Evolutionary conservation across 1,284 basidiomycete genomes (phyloP).

Genomic region (Ganoderma multipileum): DNA sequence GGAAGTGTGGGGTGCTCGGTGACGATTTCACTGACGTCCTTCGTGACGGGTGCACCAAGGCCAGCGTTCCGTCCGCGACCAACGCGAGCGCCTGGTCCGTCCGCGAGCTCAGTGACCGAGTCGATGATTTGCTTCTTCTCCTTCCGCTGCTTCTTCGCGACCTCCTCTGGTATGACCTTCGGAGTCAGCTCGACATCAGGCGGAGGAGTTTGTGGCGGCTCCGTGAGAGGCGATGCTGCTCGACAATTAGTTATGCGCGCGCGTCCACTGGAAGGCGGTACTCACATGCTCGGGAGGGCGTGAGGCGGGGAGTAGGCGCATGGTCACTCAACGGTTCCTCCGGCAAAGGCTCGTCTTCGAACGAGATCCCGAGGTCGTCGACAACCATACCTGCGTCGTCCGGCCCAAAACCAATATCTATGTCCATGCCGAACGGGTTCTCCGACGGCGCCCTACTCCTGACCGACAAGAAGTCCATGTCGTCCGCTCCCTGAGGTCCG

Average conservation of each 20-base stretch:
- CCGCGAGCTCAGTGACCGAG: conserved; percentile 82
- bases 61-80: conserved; percentile 63
- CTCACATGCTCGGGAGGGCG: conserved; percentile 76
- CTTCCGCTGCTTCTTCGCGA: conserved; percentile 51
- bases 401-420: conserved; percentile 66
- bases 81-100: conserved; percentile 63
- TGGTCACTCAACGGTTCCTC: conserved; percentile 38
- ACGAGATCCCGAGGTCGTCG: conserved; percentile 78
- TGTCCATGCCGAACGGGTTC: conserved; percentile 64
- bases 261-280: not conserved
- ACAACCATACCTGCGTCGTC: conserved; percentile 60
- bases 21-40: conserved; percentile 79
- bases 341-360: conserved; percentile 53
- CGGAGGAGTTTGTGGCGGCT: conserved; percentile 74
- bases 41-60: conserved; percentile 61
- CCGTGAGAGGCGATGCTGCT: conserved; percentile 76
- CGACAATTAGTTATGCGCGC: conserved; percentile 9
- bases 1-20: conserved; percentile 85
- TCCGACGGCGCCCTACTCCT: conserved; percentile 70
- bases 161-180: conserved; percentile 49
- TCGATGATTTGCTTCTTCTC: conserved; percentile 86
- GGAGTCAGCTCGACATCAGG: conserved; percentile 58
- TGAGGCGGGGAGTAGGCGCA: conserved; percentile 53
- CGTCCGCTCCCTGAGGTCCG: conserved; percentile 52
- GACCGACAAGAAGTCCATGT: conserved; percentile 66